phyloP scores from a whole-genome alignment of 257 asterid species.

The Gynochthodes officinalis region DNA sequence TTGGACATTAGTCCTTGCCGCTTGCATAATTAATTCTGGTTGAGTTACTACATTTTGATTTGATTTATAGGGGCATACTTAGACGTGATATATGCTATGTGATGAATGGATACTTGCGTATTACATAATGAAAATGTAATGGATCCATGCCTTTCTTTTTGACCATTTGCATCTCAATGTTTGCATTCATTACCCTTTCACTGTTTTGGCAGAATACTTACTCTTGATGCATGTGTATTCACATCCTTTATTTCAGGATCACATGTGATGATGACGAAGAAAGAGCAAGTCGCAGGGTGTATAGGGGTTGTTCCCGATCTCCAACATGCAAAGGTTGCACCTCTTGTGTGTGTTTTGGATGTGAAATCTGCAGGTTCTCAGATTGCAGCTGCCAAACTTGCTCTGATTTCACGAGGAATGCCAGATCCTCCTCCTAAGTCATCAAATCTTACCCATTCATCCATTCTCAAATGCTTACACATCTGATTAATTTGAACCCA shows the following conservation, averaged over 20 bases:
- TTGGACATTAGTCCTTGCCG: background rate
- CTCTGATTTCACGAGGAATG: constrained; percentile 47
- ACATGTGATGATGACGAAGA: constrained; percentile 54
- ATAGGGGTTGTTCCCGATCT: constrained; percentile 47
- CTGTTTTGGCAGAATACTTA: background rate
- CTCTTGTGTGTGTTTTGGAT: constrained; percentile 55
- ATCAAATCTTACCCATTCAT: background rate
- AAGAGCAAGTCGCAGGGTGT: constrained; percentile 52
- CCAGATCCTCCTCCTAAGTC: constrained; percentile 22
- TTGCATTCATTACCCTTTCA: background rate
- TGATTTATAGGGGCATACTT: too few relatives aligned
- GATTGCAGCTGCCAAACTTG: constrained; percentile 59
- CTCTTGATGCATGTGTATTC: background rate
- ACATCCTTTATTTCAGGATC: constrained; percentile 28
- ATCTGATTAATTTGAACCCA: constrained; percentile 1
- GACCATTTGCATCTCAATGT: background rate
- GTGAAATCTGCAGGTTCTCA: constrained; percentile 44
- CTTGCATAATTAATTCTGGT: background rate
- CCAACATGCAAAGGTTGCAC: constrained; percentile 58
- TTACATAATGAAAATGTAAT: background rate
- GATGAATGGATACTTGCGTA: background rate
- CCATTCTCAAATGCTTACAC: constrained; percentile 7
- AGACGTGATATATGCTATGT: background rate
- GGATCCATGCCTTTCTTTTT: too few relatives aligned
- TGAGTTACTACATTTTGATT: background rate